Base-by-base conservation (phyloP, 2,329 filamentous ascomycete genomes). In the Monilinia polystroma region DNA sequence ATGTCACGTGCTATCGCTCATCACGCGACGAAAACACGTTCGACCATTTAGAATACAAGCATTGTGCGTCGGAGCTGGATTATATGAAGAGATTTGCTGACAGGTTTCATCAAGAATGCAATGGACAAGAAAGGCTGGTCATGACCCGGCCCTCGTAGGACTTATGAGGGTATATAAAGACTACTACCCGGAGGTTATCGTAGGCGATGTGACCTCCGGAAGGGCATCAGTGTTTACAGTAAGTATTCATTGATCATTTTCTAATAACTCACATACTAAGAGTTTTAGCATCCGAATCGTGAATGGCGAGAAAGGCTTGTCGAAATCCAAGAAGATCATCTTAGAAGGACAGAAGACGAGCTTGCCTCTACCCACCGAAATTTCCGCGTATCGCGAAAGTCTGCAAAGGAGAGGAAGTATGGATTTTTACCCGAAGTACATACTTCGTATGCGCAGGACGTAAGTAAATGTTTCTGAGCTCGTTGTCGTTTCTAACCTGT, bases 141-240 rank as follows among this genome's bases (percentile, higher is more conserved):
- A 90, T 73, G 92, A 96, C 66, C 89, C 89, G 59, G 84, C 87
- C 63, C 80, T 96, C 47, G 83, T 90, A 49, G 90, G 90, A 3
- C 81, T 96, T 23, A 80, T 96, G 60, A 85, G 90, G 66, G 87
- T 94, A n/a, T 96, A 89, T 80, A 95, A 95, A 75, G 92, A 94
- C 76, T 96, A 94, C 77, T 96, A 94, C 73, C 92, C 92, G 0
- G 92, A 96, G 76, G 91, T 96, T 65, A 91, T 96, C 68, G 84
- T 94, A 18, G 90, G 89, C 29, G 89, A 90, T 70, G 81, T 85
- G 4, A 84, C 86, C 41, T 81, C 82, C 64, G 86, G 86, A 49
- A 83, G 84, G 68, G 86, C 86, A 0, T 84, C 85, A 4, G 81
- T 85, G 0, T 89, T 89, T 76, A 87, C 85, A 77, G 84, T 85